Percentiles rank a stretch among this genome's conserved stretches.
Evolutionary conservation across 495 filamentous ascomycete species (phyloP).

Genomic region (Lophiotrema nucula): DNA sequence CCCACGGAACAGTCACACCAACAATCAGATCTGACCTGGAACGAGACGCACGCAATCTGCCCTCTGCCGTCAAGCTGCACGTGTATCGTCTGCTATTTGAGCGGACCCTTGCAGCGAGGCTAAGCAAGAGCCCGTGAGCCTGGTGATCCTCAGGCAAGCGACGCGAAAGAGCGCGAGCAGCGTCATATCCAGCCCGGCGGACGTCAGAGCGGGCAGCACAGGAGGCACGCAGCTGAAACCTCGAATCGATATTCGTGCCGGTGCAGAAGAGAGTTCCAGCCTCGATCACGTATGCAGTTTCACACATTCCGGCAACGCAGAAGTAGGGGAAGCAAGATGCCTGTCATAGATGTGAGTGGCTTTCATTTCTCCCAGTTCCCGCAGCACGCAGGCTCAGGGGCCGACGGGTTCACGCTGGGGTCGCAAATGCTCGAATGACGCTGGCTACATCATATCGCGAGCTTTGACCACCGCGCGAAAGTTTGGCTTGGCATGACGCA

Average conservation of each 20-base stretch:
- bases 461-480: not conserved
- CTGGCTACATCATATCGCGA: not conserved
- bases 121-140: not conserved
- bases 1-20: too few relatives aligned
- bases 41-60: not conserved
- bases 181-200: not conserved
- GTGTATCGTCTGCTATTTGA: too few relatives aligned
- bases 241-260: too few relatives aligned
- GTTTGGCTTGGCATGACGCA: not conserved
- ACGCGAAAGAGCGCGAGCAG: not conserved
- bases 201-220: not conserved
- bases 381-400: not conserved
- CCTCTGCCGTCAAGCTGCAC: not conserved
- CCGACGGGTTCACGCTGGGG: not conserved
- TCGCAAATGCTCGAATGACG: too few relatives aligned
- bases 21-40: too few relatives aligned
- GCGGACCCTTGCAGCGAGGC: constrained; percentile 5
- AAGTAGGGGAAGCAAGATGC: constrained; percentile 4
- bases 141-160: not conserved
- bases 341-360: constrained; percentile 14
- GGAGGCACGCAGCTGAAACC: too few relatives aligned
- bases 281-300: constrained; percentile 14
- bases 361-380: not conserved
- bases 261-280: too few relatives aligned
- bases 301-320: not conserved